Evolutionary conservation across 1,139 yeast genomes (phyloP), one percentile per base, ranked within the genome.

Genomic region (Blastobotrys petasosporus): DNA sequence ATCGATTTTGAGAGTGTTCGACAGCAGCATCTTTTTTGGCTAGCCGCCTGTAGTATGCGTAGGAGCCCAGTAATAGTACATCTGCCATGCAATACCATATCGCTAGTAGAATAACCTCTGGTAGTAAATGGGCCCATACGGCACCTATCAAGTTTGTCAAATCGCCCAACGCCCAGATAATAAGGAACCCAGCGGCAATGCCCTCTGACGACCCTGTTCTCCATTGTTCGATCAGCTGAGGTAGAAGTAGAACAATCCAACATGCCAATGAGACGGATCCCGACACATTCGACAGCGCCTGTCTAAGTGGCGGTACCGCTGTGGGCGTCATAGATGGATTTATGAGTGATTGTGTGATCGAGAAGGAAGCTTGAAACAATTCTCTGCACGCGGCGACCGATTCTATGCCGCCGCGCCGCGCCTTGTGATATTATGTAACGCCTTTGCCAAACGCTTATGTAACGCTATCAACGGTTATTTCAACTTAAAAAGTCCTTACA

Each of bases 141-240:
- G 92, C 70, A 1, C 94, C 94, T 1, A 72, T 57, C 40, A 85
- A 69, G 61, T 85, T 85, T 54, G 80, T 73, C 8, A 84, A 46
- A 59, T 85, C 94, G 8, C 94, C 94, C 30, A 80, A 55, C 44
- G 82, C 74, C 94, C 94, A 85, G 46, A 82, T 76, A 13, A 76
- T 57, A 30, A 85, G 73, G 58, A 85, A 85, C 2, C 82, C 77
- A 34, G 82, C 73, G 31, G 94, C 81, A 17, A 85, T 79, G 4
- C 94, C 94, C 34, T 84, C 92, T 3, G 88, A 86, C 20, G 86
- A 77, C 60, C 83, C 81, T 45, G 80, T 67, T 49, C 84, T 68
- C 90, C 90, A 85, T 64, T 85, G 94, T 62, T 85, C 94, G 34
- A 85, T 75, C 40, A 85, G 73, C 64, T 85, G 95, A 1, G 94